These are phyloP conservation scores for Dendrothele bispora DNA, from an alignment of 768 basidiomycete genomes.

Conservation along the genomic window DNA sequence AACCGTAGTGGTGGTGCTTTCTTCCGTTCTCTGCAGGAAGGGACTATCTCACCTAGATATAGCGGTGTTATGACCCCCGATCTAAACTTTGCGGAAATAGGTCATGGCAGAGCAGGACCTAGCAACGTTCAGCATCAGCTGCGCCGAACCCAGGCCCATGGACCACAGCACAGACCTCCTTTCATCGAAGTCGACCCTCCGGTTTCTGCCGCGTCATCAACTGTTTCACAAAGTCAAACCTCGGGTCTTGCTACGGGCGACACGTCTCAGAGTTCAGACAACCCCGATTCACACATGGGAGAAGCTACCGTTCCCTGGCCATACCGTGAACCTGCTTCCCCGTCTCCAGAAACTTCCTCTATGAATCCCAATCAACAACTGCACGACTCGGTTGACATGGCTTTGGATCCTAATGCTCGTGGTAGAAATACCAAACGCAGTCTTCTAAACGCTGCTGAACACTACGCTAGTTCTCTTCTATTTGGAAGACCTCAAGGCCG, in stretches of 20 bases:
- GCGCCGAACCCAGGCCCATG: constrained; percentile 4
- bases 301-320: constrained; percentile 38
- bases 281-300: neutral
- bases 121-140: neutral
- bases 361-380: constrained; percentile 26
- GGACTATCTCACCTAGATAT: constrained; percentile 37
- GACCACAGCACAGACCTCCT: constrained; percentile 4
- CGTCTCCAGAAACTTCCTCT: constrained; percentile 26
- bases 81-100: constrained; percentile 74
- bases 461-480: constrained; percentile 63
- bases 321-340: constrained; percentile 39
- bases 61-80: constrained; percentile 70
- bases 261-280: too few species aligned
- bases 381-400: constrained; percentile 35
- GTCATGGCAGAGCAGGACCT: constrained; percentile 55
- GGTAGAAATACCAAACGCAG: constrained; percentile 66
- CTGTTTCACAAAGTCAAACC: too few species aligned
- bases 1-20: constrained; percentile 57
- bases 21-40: constrained; percentile 59
- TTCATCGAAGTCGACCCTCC: neutral
- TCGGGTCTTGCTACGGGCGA: too few species aligned
- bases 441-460: constrained; percentile 66
- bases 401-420: constrained; percentile 36
- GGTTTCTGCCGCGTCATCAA: neutral
- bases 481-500: constrained; percentile 52